Evolutionary conservation across 352 stramenopile genomes (phyloP).

Genomic region (Globisporangium canariense): DNA sequence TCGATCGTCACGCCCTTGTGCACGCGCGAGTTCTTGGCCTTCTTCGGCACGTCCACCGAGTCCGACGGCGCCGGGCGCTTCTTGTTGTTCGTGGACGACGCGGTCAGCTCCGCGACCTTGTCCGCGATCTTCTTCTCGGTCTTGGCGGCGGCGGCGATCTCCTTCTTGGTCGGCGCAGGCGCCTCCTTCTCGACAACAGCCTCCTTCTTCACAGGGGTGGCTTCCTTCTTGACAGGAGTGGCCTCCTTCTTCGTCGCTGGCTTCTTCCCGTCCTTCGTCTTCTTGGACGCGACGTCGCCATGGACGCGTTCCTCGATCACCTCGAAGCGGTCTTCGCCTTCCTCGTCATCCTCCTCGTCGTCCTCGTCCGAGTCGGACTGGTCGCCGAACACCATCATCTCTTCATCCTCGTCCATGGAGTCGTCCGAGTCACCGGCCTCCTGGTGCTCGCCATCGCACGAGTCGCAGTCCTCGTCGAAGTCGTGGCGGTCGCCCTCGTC

Average conservation of each 20-base stretch:
- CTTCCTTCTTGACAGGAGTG: constrained; percentile 25
- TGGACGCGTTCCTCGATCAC: constrained; percentile 71
- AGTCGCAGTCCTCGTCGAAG: constrained; percentile 22
- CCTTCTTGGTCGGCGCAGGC: constrained; percentile 30
- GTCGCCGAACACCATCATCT: constrained; percentile 66
- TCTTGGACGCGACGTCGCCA: constrained; percentile 28
- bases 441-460: constrained; percentile 31
- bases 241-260: constrained; percentile 21
- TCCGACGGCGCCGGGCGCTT: constrained; percentile 63
- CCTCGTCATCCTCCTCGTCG: constrained; percentile 42
- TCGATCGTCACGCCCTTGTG: constrained; percentile 84
- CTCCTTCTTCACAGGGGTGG: constrained; percentile 28
- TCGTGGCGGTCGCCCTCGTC: constrained; percentile 49
- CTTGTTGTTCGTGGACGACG: constrained; percentile 39
- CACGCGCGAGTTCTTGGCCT: constrained; percentile 59
- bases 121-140: constrained; percentile 55
- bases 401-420: constrained; percentile 42
- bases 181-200: constrained; percentile 23
- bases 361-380: constrained; percentile 40
- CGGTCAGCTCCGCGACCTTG: constrained; percentile 50
- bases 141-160: constrained; percentile 29
- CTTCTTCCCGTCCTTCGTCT: constrained; percentile 33
- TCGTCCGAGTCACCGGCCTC: constrained; percentile 24
- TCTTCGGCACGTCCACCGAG: constrained; percentile 70
- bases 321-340: constrained; percentile 58